Base-by-base conservation (phyloP, 192 early-diverging fungal genomes). In the Mortierella hygrophila region DNA sequence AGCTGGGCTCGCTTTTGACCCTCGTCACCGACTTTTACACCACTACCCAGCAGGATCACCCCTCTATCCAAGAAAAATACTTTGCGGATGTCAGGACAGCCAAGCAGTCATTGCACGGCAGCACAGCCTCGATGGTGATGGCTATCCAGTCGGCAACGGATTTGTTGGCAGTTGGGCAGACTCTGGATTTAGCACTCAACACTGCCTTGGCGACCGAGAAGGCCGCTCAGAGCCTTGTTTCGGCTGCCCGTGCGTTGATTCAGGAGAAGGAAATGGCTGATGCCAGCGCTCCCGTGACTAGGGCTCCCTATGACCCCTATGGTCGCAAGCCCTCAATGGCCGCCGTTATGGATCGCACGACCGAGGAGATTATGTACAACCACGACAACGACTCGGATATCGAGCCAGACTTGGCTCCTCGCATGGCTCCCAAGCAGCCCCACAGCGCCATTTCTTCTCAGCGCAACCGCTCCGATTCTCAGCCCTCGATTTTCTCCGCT, bases 21-120 rank as follows among this genome's bases (percentile, higher is more conserved):
- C 75, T 88, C 7, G 73, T 90, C 72, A 85, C 87, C 29, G 86
- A 90, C 38, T 85, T 85, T 70, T 81, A 80, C 68, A 78, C 84
- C 15, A 74, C 60, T 18, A 47, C 60, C 1, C 60, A 74, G 1
- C 70, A 75, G 8, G 84, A 86, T 4, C 73, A 72, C 15, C 42
- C 78, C 21, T 44, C 35, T 26, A 70, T 86, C 23, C 75, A 75
- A 15, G 84, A 86, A 60, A 86, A 81, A 21, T 77, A 75, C 46
- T 82, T 90, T 77, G 83, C 87, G 6, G 89, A 95, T 40, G 93
- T 96, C 83, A 92, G 93, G 72, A 87, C 92, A 52, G 88, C 92
- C 46, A 93, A 94, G 73, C 90, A 93, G 75, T 79, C 91, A 7
- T 80, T 96, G 35, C 94, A 93, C 88, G 93, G 94, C 73, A 91